Base-by-base conservation (phyloP, 2,329 filamentous ascomycete species). In the Phaeosphaeria sp. region DNA sequence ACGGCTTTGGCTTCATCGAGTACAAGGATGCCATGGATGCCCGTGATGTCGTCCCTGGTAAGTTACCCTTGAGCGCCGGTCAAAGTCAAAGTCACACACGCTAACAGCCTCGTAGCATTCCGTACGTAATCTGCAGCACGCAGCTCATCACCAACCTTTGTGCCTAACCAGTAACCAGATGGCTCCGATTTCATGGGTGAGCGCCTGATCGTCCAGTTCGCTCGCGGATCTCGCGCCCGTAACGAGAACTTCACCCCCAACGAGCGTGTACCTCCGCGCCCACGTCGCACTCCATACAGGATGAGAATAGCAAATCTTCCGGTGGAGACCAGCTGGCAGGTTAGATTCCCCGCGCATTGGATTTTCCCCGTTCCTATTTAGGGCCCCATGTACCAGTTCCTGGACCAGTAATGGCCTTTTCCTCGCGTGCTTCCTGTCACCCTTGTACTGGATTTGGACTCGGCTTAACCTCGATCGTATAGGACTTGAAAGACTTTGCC, bases 401-500 rank as follows among this genome's bases (percentile, higher is more conserved):
- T 69, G 73, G 74, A 68, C 61, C 65, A 72, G 71, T 58, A 66
- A 66, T 72, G 72, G 69, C 72, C 77, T 73, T 69, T 74, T 68
- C 65, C 62, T 63, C 30, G 68, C 69, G 59, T 68, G 65, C 67
- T 72, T 70, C 67, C 63, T 63, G 63, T 71, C 66, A 44, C 62
- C 63, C 68, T 55, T 63, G 56, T 65, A 58, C 72, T 74, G 73
- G 73, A 74, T 69, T 73, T 75, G 73, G 71, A 76, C 72, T 65
- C 86, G 82, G 93, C 91, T 93, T 91, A 95, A 90, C 85, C 86
- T 87, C 86, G 87, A 81, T 85, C 70, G 83, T 89, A 82, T 93
- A 99, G 95, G 95, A 99, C 81, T 89, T 99, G 54, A 99, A 99
- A 91, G 95, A 99, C 80, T 99, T 99, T 81, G 95, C 95, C 63